Percentiles rank a stretch among this genome's conserved stretches.
These are phyloP conservation scores for Acorus calamus DNA, from an alignment of 106 monocot genomes.

Conservation along the genomic window DNA sequence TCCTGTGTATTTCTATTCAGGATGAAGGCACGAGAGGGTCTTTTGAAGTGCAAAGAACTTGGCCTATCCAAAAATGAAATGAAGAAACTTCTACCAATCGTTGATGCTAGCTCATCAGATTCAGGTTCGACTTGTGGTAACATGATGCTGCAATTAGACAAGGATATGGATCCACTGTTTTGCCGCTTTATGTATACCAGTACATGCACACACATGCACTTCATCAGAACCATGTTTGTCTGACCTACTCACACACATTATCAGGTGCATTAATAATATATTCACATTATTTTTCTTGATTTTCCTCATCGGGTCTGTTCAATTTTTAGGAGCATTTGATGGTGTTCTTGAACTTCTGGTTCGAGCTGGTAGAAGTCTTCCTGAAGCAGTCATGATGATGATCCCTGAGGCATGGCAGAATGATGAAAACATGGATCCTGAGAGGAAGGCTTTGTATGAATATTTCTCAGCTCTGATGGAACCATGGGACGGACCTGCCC, in stretches of 20 bases:
- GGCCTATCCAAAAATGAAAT: constrained; percentile 73
- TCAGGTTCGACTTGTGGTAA: constrained; percentile 42
- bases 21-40: constrained; percentile 99
- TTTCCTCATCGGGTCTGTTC: neutral
- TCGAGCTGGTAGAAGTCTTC: constrained; percentile 86
- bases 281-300: no score
- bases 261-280: no score
- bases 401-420: constrained; percentile 99
- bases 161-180: no score
- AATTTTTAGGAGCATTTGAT: constrained; percentile 81
- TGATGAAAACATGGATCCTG: constrained; percentile 91
- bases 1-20: constrained; percentile 14
- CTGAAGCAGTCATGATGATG: constrained; percentile 99
- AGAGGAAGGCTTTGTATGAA: constrained; percentile 87
- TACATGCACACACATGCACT: no score
- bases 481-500: constrained; percentile 99
- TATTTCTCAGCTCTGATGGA: constrained; percentile 97
- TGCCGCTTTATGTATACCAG: no score
- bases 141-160: no score
- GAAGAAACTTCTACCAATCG: constrained; percentile 92
- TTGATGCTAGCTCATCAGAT: constrained; percentile 95
- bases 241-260: no score
- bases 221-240: no score
- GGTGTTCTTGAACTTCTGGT: constrained; percentile 92
- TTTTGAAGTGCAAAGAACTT: constrained; percentile 79